Evolutionary conservation across 106 monocot genomes (phyloP), one percentile per base, ranked within the genome.

Genomic region (Platanthera guangdongensis): DNA sequence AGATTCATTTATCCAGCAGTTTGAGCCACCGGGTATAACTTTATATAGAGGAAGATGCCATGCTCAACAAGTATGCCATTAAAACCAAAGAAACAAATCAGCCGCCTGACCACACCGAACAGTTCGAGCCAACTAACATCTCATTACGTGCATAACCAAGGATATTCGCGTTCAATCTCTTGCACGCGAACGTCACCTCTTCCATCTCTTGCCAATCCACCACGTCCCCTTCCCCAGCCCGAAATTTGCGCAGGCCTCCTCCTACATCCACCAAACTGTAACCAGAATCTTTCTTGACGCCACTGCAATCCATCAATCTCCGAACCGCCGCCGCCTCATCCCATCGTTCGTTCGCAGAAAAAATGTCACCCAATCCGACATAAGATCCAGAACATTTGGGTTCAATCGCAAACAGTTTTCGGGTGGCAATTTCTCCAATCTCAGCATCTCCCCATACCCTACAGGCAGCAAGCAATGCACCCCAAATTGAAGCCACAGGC

Each of bases 231-330:
- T 72, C 72, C n/a, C 70, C 67, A 6, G 84, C 67, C 79, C 49
- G 81, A 52, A 87, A 87, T 62, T 71, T 81, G 48, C 73, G 75
- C 25, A 81, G 67, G 21, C 39, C 74, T 51, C 60, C 50, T 18
- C 78, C 75, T 64, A 71, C 18, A 67, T 78, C 78, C 10, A 78
- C 79, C 78, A 83, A 87, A 71, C 87, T 87, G n/a, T n/a, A 67
- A 12, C 87, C 87, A 7, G 83, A 39, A 39, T 57, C 76, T 46
- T 87, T 87, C 65, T 64, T 76, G 30, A 79, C 51, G 39, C 76
- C 59, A 0, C 57, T 22, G 15, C 4, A 3, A 51, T 73, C 67
- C 80, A 88, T 88, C 77, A 78, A 15, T 14, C 74, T 60, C 47
- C 88, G 80, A 32, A 85, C 16, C 50, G 10, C 7, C 8, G 1